phyloP scores from a whole-genome alignment of 2,329 filamentous ascomycete genomes.

The Cladorrhinum sp. region DNA sequence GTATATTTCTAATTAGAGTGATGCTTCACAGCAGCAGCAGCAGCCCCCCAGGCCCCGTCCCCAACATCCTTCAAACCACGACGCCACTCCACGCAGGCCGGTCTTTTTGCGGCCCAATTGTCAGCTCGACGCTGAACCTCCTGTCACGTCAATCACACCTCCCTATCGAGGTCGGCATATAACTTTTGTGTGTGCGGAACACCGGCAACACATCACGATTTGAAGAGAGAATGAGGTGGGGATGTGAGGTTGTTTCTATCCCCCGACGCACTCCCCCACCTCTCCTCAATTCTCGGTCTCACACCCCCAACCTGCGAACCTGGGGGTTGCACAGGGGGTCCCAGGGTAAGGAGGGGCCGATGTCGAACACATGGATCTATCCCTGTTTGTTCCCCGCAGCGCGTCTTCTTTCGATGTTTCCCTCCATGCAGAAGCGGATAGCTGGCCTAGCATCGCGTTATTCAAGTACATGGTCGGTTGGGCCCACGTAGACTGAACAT shows the following conservation, averaged over 20 bases:
- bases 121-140: not conserved
- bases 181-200: not conserved
- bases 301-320: not conserved
- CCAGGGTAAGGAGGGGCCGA: not conserved
- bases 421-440: slow-evolving; percentile 13
- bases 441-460: slow-evolving; percentile 14
- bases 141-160: slow-evolving; percentile 8
- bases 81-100: not conserved
- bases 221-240: not conserved
- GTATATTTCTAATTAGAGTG: not conserved
- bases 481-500: slow-evolving; percentile 9
- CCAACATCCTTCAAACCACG: not conserved
- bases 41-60: not conserved
- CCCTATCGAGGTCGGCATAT: not conserved
- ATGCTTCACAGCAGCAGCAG: not conserved
- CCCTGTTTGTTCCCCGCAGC: slow-evolving; percentile 2
- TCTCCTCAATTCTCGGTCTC: not conserved
- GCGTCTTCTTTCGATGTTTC: not conserved
- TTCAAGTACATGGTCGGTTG: slow-evolving; percentile 17
- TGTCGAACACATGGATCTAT: not conserved
- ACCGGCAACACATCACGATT: not conserved
- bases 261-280: not conserved
- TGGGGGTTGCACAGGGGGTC: not conserved
- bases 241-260: not conserved
- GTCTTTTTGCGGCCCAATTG: slow-evolving; percentile 1